Percentiles rank a stretch among this genome's conserved stretches.
Evolutionary conservation across 352 stramenopile species (phyloP).

Genomic region (Pythium dissotocum): DNA sequence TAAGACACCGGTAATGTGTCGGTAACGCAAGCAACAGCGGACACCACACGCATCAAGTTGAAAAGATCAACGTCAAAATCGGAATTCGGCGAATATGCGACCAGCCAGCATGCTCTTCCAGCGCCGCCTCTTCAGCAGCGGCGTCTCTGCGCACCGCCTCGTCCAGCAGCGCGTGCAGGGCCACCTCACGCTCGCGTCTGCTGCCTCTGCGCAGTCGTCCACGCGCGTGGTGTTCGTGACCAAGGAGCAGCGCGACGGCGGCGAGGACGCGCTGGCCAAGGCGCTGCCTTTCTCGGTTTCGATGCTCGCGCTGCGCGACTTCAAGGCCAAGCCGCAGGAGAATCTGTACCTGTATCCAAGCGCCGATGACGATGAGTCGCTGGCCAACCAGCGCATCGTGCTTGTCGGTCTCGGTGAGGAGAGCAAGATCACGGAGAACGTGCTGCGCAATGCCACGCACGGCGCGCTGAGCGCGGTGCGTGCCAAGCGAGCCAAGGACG

Average conservation of each 20-base stretch:
- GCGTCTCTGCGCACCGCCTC: slow-evolving; percentile 42
- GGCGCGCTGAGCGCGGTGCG: slow-evolving; percentile 52
- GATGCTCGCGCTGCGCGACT: slow-evolving; percentile 59
- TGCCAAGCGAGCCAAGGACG: slow-evolving; percentile 51
- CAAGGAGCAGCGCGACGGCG: slow-evolving; percentile 28
- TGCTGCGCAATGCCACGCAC: slow-evolving; percentile 70
- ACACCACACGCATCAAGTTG: slow-evolving; percentile 4
- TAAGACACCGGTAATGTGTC: not conserved
- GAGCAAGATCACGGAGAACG: slow-evolving; percentile 60
- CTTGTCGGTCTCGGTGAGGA: slow-evolving; percentile 74
- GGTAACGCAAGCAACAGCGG: not conserved
- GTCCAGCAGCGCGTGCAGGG: slow-evolving; percentile 70
- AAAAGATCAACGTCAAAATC: not conserved
- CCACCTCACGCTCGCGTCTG: slow-evolving; percentile 38
- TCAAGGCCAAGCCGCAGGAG: slow-evolving; percentile 65
- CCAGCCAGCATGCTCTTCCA: slow-evolving; percentile 26
- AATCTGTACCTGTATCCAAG: slow-evolving; percentile 74
- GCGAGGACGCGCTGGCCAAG: slow-evolving; percentile 28
- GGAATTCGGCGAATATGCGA: not conserved
- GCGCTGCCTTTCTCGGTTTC: slow-evolving; percentile 72
- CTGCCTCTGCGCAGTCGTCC: slow-evolving; percentile 14
- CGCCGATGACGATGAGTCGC: slow-evolving; percentile 29
- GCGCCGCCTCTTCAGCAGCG: slow-evolving; percentile 49
- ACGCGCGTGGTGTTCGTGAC: slow-evolving; percentile 68
- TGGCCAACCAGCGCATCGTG: slow-evolving; percentile 56